Evolutionary conservation across 2,329 filamentous ascomycete genomes (phyloP).

Genomic region (Diaporthe ampelina): DNA sequence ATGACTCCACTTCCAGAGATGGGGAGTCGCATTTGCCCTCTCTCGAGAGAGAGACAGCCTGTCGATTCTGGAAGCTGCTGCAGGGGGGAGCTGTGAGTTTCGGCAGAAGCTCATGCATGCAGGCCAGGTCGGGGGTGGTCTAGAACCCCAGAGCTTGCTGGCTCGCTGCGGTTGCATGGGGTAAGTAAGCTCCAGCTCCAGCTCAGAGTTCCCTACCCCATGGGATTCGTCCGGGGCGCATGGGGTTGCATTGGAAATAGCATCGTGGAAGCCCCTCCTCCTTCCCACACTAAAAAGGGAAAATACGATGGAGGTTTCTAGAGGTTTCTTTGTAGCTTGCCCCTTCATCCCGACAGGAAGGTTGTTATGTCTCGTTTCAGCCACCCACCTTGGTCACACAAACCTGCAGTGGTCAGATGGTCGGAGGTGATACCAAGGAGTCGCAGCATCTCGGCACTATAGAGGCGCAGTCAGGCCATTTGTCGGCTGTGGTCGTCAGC

Average conservation of each 20-base stretch:
- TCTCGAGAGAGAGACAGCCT: not conserved
- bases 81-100: slow-evolving; percentile 11
- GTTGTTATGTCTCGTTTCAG: slow-evolving; percentile 18
- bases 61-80: not conserved
- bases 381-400: slow-evolving; percentile 10
- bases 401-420: slow-evolving; percentile 6
- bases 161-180: not conserved
- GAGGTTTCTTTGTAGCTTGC: not conserved
- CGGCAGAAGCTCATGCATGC: slow-evolving; percentile 5
- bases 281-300: accelerated
- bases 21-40: not conserved
- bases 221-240: no score
- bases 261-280: not conserved
- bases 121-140: not conserved
- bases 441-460: not conserved
- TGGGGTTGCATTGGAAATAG: slow-evolving; percentile 8
- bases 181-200: not conserved
- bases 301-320: slow-evolving; percentile 5
- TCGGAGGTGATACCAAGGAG: slow-evolving; percentile 1
- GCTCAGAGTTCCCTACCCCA: not conserved
- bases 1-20: not conserved
- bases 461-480: slow-evolving; percentile 24
- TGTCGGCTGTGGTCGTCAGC: slow-evolving; percentile 12
- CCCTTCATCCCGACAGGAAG: not conserved
- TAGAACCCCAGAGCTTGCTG: slow-evolving; percentile 4